Percentiles rank a stretch among this genome's conserved stretches.
Conservation (phyloP, 164 flowering plant species). For the Houttuynia cordata region DNA sequence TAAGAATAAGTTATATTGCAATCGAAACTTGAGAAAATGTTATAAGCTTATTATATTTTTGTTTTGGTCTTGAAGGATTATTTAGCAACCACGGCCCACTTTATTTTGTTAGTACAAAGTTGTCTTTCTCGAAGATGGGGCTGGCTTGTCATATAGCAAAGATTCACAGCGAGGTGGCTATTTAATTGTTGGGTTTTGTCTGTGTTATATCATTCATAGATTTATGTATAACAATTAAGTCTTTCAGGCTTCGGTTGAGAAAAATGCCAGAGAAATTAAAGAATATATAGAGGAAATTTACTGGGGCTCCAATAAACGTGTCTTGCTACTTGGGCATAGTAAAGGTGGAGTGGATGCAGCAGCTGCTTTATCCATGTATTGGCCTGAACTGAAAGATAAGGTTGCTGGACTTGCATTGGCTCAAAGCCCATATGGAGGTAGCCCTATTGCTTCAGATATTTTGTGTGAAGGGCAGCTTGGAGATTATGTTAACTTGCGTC, state of each 20-base stretch:
- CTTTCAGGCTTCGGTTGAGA: conserved; percentile 83
- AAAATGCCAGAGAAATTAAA: conserved; percentile 85
- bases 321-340: conserved; percentile 93
- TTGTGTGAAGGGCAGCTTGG: conserved; percentile 92
- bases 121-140: conserved; percentile 81
- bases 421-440: conserved; percentile 97
- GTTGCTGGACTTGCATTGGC: conserved; percentile 88
- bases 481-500: conserved; percentile 69
- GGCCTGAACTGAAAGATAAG: conserved; percentile 87
- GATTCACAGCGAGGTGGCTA: conserved; percentile 90
- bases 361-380: conserved; percentile 84
- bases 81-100: conserved; percentile 99
- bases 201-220: neutral
- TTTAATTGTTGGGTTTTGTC: neutral
- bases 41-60: neutral
- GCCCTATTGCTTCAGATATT: conserved; percentile 91
- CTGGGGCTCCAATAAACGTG: conserved; percentile 83
- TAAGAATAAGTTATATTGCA: conserved; percentile 11
- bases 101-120: conserved; percentile 72
- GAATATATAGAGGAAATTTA: conserved; percentile 86
- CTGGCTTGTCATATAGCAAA: conserved; percentile 93
- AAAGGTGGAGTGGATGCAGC: conserved; percentile 98
- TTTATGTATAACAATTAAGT: conserved; percentile 5
- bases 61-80: conserved; percentile 44
- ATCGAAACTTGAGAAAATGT: neutral